Evolutionary conservation across 192 early-diverging fungal genomes (phyloP).

Genomic region (Obelidium mucronatum): DNA sequence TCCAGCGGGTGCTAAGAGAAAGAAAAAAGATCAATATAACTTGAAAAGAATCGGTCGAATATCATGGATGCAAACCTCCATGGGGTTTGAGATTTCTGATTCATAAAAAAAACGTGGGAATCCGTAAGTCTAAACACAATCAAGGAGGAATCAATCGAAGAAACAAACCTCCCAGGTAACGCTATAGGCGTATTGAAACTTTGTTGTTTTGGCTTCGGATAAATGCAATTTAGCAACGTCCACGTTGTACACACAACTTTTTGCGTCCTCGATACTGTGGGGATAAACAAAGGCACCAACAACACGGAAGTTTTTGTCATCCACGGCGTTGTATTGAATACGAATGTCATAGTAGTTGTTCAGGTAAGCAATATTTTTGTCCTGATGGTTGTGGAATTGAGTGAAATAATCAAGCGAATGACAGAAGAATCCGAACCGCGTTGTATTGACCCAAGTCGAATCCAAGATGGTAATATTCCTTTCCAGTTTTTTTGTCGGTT

Average conservation of each 20-base stretch:
- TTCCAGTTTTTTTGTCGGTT: constrained; percentile 49
- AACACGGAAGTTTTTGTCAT: constrained; percentile 70
- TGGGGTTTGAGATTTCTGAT: constrained; percentile 43
- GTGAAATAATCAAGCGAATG: neutral
- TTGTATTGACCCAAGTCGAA: constrained; percentile 73
- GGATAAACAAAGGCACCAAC: constrained; percentile 87
- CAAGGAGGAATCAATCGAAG: constrained; percentile 2
- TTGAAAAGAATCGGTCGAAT: no score
- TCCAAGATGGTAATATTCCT: constrained; percentile 76
- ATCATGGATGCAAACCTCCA: no score
- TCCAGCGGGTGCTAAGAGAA: constrained; percentile 32
- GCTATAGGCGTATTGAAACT: constrained; percentile 57
- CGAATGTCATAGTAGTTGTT: constrained; percentile 92
- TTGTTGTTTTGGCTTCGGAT: constrained; percentile 34
- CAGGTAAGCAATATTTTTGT: constrained; percentile 51
- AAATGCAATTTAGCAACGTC: constrained; percentile 35
- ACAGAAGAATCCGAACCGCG: neutral
- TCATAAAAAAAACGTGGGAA: neutral
- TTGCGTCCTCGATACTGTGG: constrained; percentile 51
- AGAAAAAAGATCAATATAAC: constrained; percentile 2
- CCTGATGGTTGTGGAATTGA: neutral
- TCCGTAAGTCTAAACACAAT: no score
- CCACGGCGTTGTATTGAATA: constrained; percentile 70
- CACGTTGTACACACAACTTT: constrained; percentile 14
- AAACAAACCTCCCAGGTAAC: constrained; percentile 52